Evolutionary conservation across 179 eudicot species (phyloP).

Genomic region (Pouteria campechiana): DNA sequence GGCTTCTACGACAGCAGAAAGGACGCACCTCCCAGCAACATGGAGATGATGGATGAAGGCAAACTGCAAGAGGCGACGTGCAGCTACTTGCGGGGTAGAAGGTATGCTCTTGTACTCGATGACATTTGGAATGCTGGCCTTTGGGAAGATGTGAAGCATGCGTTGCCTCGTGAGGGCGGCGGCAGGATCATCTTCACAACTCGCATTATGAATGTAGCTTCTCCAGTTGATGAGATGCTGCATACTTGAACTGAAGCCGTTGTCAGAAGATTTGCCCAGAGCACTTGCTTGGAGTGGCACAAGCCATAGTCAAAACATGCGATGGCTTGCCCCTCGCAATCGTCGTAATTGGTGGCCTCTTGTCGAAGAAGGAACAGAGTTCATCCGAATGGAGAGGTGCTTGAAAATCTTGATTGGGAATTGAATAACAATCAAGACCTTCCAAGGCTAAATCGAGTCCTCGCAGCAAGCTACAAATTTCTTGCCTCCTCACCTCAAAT

Average conservation of each 20-base stretch:
- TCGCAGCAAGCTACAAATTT: not conserved
- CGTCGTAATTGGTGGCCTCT: conserved; percentile 1
- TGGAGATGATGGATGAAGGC: not conserved
- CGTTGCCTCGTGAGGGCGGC: not conserved
- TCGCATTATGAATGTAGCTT: not conserved
- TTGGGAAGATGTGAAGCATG: conserved; percentile 2
- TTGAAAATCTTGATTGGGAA: not conserved
- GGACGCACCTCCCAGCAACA: not conserved
- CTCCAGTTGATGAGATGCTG: not conserved
- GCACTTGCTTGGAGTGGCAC: not conserved
- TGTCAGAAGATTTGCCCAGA: not conserved
- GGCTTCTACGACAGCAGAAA: not conserved
- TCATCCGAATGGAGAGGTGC: not conserved
- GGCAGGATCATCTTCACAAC: conserved; percentile 1
- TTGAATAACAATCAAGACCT: not conserved
- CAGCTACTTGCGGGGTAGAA: not conserved
- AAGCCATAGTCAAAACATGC: not conserved
- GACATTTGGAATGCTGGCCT: not conserved
- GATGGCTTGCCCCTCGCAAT: not conserved
- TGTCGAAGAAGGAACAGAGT: not conserved
- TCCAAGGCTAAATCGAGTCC: conserved; percentile 3
- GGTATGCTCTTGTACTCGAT: not conserved
- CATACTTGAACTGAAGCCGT: conserved; percentile 1
- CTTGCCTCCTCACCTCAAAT: conserved; percentile 1
- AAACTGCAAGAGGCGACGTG: not conserved